Evolutionary conservation across 371 early-diverging fungal species (phyloP).

Genomic region (Coemansia sp.): DNA sequence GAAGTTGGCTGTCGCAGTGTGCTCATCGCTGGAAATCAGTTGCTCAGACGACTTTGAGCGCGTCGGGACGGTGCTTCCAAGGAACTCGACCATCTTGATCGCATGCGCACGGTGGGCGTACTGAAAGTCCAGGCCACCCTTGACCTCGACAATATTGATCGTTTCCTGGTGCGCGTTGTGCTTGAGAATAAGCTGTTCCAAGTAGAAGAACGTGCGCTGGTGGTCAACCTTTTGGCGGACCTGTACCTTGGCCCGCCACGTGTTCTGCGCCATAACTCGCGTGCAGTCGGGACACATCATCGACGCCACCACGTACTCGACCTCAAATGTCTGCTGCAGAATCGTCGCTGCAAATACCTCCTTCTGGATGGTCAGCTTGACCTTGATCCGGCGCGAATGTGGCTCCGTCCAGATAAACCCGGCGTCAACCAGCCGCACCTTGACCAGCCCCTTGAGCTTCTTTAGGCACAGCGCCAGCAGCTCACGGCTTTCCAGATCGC

Average conservation of each 20-base stretch:
- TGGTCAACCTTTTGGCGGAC: constrained; percentile 97
- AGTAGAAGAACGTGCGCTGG: constrained; percentile 96
- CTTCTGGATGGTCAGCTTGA: constrained; percentile 97
- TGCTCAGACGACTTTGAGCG: constrained; percentile 91
- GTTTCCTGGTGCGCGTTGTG: constrained; percentile 96
- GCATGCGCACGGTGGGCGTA: constrained; percentile 91
- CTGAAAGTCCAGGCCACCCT: constrained; percentile 99
- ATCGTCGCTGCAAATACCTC: constrained; percentile 94
- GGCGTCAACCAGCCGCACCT: constrained; percentile 95
- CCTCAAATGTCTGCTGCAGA: constrained; percentile 92
- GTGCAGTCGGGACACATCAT: constrained; percentile 99
- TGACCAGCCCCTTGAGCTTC: constrained; percentile 85
- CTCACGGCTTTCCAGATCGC: constrained; percentile 91
- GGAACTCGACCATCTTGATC: constrained; percentile 94
- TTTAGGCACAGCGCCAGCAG: constrained; percentile 92
- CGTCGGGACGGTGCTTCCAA: constrained; percentile 83
- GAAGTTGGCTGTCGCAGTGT: constrained; percentile 65
- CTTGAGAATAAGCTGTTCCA: constrained; percentile 98
- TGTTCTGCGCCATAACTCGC: constrained; percentile 96
- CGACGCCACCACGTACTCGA: constrained; percentile 89
- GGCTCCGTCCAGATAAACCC: constrained; percentile 99
- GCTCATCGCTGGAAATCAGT: constrained; percentile 96
- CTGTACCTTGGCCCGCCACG: constrained; percentile 99
- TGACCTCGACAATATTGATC: constrained; percentile 95
- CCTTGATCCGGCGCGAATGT: constrained; percentile 91